Base-by-base conservation (phyloP, 768 basidiomycete species). In the Agaricus sinodeliciosus region DNA sequence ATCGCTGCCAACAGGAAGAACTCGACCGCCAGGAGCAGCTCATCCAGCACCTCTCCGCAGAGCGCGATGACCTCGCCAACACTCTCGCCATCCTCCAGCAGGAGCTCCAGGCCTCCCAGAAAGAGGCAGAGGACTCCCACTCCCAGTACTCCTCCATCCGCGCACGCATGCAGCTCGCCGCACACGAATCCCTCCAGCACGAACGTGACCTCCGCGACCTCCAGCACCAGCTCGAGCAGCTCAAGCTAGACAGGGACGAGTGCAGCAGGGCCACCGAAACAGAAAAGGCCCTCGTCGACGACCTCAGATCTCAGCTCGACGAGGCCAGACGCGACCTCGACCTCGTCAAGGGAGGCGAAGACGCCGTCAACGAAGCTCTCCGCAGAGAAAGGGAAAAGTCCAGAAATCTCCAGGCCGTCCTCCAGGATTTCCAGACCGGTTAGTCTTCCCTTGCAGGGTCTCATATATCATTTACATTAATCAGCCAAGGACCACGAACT, bases 371-470 rank as follows among this genome's bases (percentile, higher is more conserved):
- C 27, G 72, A 62, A 0, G 80, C 83, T 56, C 71, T 92, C 37
- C 84, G 84, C 56, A 66, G 71, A 16, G 90, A 91, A 59, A 74
- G 73, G 56, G 85, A 90, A 70, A 88, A 85, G 61, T 80, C 84
- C 3, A 72, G 68, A 6, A 98, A 98, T 68, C 66, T 99, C 54
- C 90, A 97, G 65, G 86, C 87, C 3, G 96, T 99, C 3, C 70
- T 99, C 60, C 86, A 91, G 63, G 96, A 98, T 68, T 99, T 98
- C 70, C 93, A 98, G 70, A 75, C 84, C 49, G 87, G 95, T 94
- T 60, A 54, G 87, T 71, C 3, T n/a, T 43, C 25, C 40, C 43
- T 51, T 49, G 13, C 37, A 16, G 37, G 37, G 16, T 16, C 37
- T 39, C 37, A n/a, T 39, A 26, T 37, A 34, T 18, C 36, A 28